A percentile compares a stretch with the other conserved stretches of the same genome.
These are phyloP conservation scores for Penicillium sp. DNA, from an alignment of 2,329 filamentous ascomycete species.

Conservation along the genomic window DNA sequence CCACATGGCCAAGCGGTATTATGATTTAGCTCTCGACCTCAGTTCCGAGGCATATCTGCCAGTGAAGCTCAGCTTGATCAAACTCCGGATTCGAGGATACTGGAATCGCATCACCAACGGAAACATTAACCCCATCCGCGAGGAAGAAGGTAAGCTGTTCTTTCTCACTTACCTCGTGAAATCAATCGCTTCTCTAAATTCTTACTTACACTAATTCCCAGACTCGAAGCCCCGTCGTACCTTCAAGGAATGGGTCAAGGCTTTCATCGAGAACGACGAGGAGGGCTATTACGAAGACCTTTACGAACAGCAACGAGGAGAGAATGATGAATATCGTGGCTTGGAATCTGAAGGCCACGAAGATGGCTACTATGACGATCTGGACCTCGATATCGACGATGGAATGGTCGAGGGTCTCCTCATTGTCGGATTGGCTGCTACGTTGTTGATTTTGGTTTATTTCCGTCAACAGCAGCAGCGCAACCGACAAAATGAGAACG, in stretches of 20 bases:
- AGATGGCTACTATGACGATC: slow-evolving; percentile 58
- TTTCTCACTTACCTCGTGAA: slow-evolving; percentile 6
- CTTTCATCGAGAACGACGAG: slow-evolving; percentile 73
- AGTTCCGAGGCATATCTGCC: slow-evolving; percentile 93
- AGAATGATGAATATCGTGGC: slow-evolving; percentile 31
- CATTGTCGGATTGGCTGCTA: slow-evolving; percentile 73
- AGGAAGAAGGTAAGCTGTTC: slow-evolving; percentile 70
- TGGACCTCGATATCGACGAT: slow-evolving; percentile 66
- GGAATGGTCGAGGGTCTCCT: slow-evolving; percentile 80
- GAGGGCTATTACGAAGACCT: slow-evolving; percentile 64
- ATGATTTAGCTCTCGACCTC: slow-evolving; percentile 86
- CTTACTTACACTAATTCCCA: slow-evolving; percentile 36
- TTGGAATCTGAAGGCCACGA: slow-evolving; percentile 39
- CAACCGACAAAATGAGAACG: slow-evolving; percentile 39
- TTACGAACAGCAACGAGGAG: slow-evolving; percentile 39
- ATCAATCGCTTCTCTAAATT: not conserved
- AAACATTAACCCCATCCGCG: slow-evolving; percentile 86
- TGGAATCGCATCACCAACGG: slow-evolving; percentile 94
- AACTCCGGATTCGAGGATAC: slow-evolving; percentile 78
- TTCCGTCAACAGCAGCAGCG: slow-evolving; percentile 57
- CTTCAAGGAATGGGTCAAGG: slow-evolving; percentile 78
- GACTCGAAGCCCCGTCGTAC: slow-evolving; percentile 71
- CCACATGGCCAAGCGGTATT: slow-evolving; percentile 93
- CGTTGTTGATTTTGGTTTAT: slow-evolving; percentile 74
- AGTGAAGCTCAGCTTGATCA: slow-evolving; percentile 82